Evolutionary conservation across 805 yeast genomes (phyloP), one percentile per base, ranked within the genome.

Genomic region (Candida ovalis): DNA sequence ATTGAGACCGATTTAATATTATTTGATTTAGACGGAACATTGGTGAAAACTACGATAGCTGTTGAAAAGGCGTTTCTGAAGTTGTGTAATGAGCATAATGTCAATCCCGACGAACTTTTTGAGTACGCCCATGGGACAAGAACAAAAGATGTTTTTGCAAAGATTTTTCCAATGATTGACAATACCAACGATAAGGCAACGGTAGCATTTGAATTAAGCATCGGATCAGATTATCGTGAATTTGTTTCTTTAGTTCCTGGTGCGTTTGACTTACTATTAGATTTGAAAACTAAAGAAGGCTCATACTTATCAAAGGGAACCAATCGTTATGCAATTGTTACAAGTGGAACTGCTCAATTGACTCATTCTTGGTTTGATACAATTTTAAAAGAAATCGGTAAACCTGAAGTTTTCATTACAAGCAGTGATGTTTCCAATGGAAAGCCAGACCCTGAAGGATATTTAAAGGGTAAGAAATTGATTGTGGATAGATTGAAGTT

Each of bases 11-110:
- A 39, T 17, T n/a, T 23, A 8, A 23, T 39, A 13, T 15, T 39
- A 39, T 39, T 39, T 17, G 30, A 39, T n/a, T 17, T 39, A 23
- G 41, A 39, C n/a, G 41, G 41, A 13, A 39, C 41, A 21, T 22
- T 39, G n/a, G 41, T 39, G 12, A 39, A 39, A 8, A 39, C 41
- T 4, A 39, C 41, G 15, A 17, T 24, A 23, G 41, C 41, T 4
- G 41, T 39, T 24, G 41, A 39, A 10, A 39, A n/a, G 15, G 41
- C 41, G 3, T 39, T 39, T 23, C 25, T 15, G 3, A 39, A 39
- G n/a, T 15, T 39, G 30, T 39, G 41, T 15, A 4, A 23, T 4
- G 5, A 39, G n/a, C 10, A 39, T 23, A n/a, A n/a, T 15, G 28
- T 15, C 4, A n/a, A 39, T n/a, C 18, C 15, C 10, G 41, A 39